Conservation (phyloP, 2,329 filamentous ascomycete genomes). For the Eurotiales sp. region DNA sequence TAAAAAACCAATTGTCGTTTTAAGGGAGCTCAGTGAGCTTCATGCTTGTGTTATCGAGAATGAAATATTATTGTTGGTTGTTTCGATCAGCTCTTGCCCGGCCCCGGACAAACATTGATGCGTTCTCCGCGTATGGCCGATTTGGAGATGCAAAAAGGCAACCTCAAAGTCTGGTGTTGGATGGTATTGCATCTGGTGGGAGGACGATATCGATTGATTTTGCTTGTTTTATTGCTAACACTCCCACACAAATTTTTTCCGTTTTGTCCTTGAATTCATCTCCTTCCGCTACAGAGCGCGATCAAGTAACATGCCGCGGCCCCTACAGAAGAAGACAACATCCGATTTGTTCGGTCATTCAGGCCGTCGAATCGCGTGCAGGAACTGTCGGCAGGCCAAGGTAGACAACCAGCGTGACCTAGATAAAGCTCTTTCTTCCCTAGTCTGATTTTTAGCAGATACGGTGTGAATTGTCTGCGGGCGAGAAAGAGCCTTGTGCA, state of each 20-base stretch:
- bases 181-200: too few relatives aligned
- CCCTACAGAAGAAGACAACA: not conserved
- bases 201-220: too few relatives aligned
- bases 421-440: not conserved
- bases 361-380: slow-evolving; percentile 9
- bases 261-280: not conserved
- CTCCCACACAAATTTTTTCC: too few relatives aligned
- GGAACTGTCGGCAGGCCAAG: slow-evolving; percentile 13
- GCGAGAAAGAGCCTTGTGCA: slow-evolving; percentile 3
- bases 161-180: too few relatives aligned
- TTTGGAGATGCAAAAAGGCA: too few relatives aligned
- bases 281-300: not conserved
- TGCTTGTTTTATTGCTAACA: too few relatives aligned
- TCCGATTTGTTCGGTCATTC: not conserved
- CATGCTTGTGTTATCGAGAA: too few relatives aligned
- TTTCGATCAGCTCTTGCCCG: too few relatives aligned
- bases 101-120: not conserved
- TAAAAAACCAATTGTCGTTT: too few relatives aligned
- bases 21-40: too few relatives aligned
- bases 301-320: slow-evolving; percentile 1
- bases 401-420: not conserved
- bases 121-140: not conserved
- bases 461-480: slow-evolving; percentile 12
- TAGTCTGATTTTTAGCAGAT: slow-evolving; percentile 5
- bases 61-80: too few relatives aligned